Conservation (phyloP, 1,284 basidiomycete species). For the Golubevia sp. region DNA sequence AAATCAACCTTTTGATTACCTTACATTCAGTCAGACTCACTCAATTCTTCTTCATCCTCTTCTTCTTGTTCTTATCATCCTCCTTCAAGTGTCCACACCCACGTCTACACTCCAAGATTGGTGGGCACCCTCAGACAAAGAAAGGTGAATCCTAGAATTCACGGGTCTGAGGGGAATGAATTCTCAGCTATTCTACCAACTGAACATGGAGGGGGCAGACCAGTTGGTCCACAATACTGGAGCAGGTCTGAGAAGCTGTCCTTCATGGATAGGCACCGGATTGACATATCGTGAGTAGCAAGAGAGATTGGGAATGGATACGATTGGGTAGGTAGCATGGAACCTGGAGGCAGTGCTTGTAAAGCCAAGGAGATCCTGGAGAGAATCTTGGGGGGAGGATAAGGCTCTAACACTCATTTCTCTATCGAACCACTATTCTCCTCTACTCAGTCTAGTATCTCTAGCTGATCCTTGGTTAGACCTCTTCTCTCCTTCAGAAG, state of each 20-base stretch:
- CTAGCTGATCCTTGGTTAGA: conserved; percentile 88
- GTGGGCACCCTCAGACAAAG: conserved; percentile 11
- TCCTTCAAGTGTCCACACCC: conserved; percentile 82
- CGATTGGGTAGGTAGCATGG: too few relatives aligned
- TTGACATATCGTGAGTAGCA: conserved; percentile 64
- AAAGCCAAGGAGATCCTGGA: background rate
- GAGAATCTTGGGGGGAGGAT: background rate
- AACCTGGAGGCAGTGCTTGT: background rate
- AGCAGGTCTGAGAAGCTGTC: conserved; percentile 74
- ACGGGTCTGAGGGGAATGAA: conserved; percentile 17
- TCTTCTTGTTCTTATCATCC: too few relatives aligned
- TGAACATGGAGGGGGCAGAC: conserved; percentile 69
- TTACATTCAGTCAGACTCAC: too few relatives aligned
- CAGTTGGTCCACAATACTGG: conserved; percentile 76
- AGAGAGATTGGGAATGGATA: too few relatives aligned
- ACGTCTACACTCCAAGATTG: conserved; percentile 74
- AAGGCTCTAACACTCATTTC: background rate
- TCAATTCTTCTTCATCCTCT: too few relatives aligned
- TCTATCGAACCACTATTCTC: background rate
- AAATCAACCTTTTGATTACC: too few relatives aligned
- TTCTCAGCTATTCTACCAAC: conserved; percentile 76
- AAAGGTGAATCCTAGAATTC: conserved; percentile 17
- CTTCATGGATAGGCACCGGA: conserved; percentile 78
- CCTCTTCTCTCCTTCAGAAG: conserved; percentile 74
- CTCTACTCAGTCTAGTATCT: conserved; percentile 23